Base-by-base conservation (phyloP, 1,139 yeast genomes). In the Taphrina betulina region DNA sequence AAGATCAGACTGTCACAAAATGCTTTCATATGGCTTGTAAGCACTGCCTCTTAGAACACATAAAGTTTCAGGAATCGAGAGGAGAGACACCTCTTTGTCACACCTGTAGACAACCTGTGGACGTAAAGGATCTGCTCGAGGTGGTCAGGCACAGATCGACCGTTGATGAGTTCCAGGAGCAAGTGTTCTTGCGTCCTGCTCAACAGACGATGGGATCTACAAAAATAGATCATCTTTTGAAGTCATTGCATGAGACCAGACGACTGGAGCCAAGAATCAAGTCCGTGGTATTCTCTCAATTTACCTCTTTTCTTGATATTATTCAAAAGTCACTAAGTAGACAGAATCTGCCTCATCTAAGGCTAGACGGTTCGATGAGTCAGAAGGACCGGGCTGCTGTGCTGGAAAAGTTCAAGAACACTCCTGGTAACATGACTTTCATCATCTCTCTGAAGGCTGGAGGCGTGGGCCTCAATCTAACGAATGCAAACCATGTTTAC, bases 381-480 rank as follows among this genome's bases (percentile, higher is more conserved):
- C 75, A 86, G 73, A 78, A 75, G 26, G 87, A 84, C 59, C 75
- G 98, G 34, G 78, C 82, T 28, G 71, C 70, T 16, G 80, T 87
- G 0, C 70, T 90, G 44, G 76, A 74, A 16, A 75, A 75, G 17
- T 90, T 90, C 66, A 71, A 72, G 41, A 64, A 65, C 28, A 67
- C 66, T 44, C 62, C 66, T 14, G 63, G 67, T 14, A 72, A 72
- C 53, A 77, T 81, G 1, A 77, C 90, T 1, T 68, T 92, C 17
- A 71, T 90, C 19, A 70, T 92, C 33, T 85, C 95, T 1, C 72
- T 90, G 60, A 90, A 88, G 68, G 95, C 97, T 0, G 97, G 98
- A 16, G 97, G 97, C 3, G 96, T 90, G 5, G 98, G 98, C 0
- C 75, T 92, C 61, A 92, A 92, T 66, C 72, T 92, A 60, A 90